Evolutionary conservation across 768 basidiomycete species (phyloP), one percentile per base, ranked within the genome.

Genomic region (Auriscalpium vulgare): DNA sequence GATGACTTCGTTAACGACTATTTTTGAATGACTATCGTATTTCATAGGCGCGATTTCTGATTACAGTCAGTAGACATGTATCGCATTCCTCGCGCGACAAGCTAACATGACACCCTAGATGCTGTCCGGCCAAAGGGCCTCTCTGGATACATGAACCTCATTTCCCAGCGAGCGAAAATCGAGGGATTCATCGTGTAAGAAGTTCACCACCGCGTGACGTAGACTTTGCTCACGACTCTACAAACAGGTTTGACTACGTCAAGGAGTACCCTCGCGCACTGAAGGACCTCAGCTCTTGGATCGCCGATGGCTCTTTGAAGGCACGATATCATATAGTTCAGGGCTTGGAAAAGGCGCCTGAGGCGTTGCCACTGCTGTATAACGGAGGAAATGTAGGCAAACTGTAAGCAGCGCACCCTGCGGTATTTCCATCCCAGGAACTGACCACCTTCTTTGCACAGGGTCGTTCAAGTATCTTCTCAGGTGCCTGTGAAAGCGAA

Each of bases 181-280:
- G 75, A 88, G 65, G 95, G 95, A 8, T 97, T 93, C 71, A 75
- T 95, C 62, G 79, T 91, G 85, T 88, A 65, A 49, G 82, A 67
- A 14, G n/a, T 43, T 34, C 35, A 47, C n/a, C 38, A 9, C 4
- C 37, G 37, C 11, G n/a, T 50, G 29, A 11, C 37, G 21, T 48
- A 51, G 23, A n/a, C 36, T 13, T 19, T 40, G 8, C 46, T 50
- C 56, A 58, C 47, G 6, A 21, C 19, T 13, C 19, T 17, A 19
- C 4, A 50, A 57, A 50, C 61, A 90, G 90, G 9, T 77, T 91
- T 57, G 92, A 97, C 71, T 94, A 93, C 67, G 74, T 66, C 0
- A 58, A 74, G 0, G 76, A 82, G 54, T 93, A 76, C 65, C 73
- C 78, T 3, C 75, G 71, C 36, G 91, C 85, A 0, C 71, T 79